Evolutionary conservation across 2,329 filamentous ascomycete genomes (phyloP), one percentile per base, ranked within the genome.

Genomic region (Fusarium anthophilum): DNA sequence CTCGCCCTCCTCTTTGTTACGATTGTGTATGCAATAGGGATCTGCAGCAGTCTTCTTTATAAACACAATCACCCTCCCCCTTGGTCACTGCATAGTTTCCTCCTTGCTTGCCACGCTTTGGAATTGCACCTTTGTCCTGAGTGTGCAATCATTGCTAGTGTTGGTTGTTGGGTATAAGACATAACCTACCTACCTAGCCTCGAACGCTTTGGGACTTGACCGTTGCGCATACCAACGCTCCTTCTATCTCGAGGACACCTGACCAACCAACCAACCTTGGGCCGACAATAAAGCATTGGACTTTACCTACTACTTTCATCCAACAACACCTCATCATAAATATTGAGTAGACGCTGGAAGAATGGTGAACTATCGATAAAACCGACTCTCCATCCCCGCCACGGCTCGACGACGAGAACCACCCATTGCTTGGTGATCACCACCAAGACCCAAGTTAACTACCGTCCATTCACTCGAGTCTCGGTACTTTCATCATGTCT

Each of bases 401-500:
- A 28, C 61, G 51, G 55, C 55, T 57, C 28, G 64, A 54, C 68
- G 28, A 60, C 67, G 39, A 45, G 32, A 28, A 24, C 56, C 26
- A 32, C n/a, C 38, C 53, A 66, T 41, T 53, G 28, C 24, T 43
- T 59, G 45, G 22, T 30, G 28, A 62, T 26, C 15, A n/a, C 58
- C n/a, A 53, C 43, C 35, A 26, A 51, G 20, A 15, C 32, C 39
- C 37, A 28, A 32, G 48, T 62, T 14, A 48, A 28, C 32, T 50
- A 26, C 32, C 30, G 14, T 57, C 20, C 12, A 32, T 20, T 45
- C 53, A 58, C 24, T 58, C 26, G 39, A 47, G 14, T 28, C 30
- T 59, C 32, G 51, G 57, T 37, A 57, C 55, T 56, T 50, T 44
- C 63, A 67, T 32, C 66, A 78, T 78, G 76, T 35, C 70, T 50